Percentiles rank a stretch among this genome's conserved stretches.
Conservation (phyloP, 176 grass and related monocot genomes). For the Eleusine indica region DNA sequence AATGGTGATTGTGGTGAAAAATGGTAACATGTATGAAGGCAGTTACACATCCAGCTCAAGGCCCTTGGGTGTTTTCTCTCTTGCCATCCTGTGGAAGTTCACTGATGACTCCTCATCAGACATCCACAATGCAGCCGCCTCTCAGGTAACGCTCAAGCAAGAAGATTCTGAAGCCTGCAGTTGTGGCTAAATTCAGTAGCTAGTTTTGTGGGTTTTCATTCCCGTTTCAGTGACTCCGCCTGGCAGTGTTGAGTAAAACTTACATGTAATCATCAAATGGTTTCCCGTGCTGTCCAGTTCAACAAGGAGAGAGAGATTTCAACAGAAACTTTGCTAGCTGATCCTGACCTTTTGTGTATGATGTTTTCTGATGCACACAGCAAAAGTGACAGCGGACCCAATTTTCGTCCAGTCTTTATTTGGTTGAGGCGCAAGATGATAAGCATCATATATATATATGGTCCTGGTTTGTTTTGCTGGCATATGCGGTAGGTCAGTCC, state of each 20-base stretch:
- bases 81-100: conserved; percentile 50
- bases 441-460: neutral
- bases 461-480: conserved; percentile 26
- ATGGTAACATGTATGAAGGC: conserved; percentile 61
- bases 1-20: conserved; percentile 76
- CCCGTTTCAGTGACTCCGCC: neutral
- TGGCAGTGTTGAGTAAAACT: neutral
- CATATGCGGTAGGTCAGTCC: neutral
- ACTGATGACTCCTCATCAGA: conserved; percentile 6
- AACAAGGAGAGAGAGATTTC: conserved; percentile 6
- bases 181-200: neutral
- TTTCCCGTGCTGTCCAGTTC: neutral
- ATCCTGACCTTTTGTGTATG: conserved; percentile 15
- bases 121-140: neutral
- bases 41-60: conserved; percentile 67
- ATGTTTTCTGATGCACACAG: conserved; percentile 28
- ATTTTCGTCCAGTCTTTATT: neutral
- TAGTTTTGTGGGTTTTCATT: neutral
- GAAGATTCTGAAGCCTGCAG: conserved; percentile 6
- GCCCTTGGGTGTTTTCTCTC: conserved; percentile 70
- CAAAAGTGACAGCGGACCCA: neutral
- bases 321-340: neutral
- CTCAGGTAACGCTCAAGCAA: neutral
- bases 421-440: neutral
- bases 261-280: neutral